Conservation (phyloP, 2,329 filamentous ascomycete genomes). For the Aspergillus sp. region DNA sequence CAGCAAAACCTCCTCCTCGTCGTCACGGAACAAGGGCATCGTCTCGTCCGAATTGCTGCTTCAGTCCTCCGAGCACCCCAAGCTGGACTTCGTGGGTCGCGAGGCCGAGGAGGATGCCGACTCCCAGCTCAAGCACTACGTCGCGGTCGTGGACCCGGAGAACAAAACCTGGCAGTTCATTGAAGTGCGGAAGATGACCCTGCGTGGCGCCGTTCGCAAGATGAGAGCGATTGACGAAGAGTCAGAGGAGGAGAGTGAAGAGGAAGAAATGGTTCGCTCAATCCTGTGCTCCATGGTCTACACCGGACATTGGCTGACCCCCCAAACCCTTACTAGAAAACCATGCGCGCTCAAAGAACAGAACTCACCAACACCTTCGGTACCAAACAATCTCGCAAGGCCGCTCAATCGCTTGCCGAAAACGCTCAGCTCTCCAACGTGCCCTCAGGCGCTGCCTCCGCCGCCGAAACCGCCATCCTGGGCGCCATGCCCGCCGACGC, state of each 20-base stretch:
- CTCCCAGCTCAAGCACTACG: conserved; percentile 59
- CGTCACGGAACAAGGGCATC: conserved; percentile 40
- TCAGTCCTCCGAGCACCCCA: conserved; percentile 62
- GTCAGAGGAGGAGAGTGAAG: conserved; percentile 31
- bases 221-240: conserved; percentile 29
- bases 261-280: conserved; percentile 32
- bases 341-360: conserved; percentile 41
- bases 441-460: conserved; percentile 36
- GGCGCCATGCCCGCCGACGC: conserved; percentile 43
- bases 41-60: conserved; percentile 56
- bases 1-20: conserved; percentile 36
- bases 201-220: conserved; percentile 52
- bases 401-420: conserved; percentile 50
- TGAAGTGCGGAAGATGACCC: conserved; percentile 56
- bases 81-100: conserved; percentile 60
- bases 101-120: conserved; percentile 54
- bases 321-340: conserved; percentile 28
- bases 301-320: neutral
- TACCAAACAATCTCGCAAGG: conserved; percentile 54
- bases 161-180: conserved; percentile 57
- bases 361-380: conserved; percentile 53
- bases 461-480: conserved; percentile 47
- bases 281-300: neutral
- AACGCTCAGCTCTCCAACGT: conserved; percentile 50
- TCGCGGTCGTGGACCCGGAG: conserved; percentile 61